Percentiles rank a stretch among this genome's conserved stretches.
These are phyloP conservation scores for Rhizoclosmatium sp. DNA, from an alignment of 192 early-diverging fungal species.

Conservation along the genomic window DNA sequence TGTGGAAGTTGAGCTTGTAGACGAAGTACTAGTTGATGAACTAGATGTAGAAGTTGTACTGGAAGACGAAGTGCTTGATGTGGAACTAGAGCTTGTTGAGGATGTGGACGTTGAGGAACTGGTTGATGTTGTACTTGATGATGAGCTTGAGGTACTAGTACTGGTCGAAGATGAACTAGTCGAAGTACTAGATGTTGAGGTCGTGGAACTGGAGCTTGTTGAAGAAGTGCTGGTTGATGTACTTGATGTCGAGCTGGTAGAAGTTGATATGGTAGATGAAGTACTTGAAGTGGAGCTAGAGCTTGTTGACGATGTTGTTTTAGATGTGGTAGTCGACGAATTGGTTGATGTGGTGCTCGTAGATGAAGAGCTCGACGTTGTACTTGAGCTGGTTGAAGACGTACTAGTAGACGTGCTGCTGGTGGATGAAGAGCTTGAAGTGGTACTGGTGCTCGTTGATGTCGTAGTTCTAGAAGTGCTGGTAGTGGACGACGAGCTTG, in stretches of 20 bases:
- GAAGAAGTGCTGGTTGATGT: background rate
- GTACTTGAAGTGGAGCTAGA: background rate
- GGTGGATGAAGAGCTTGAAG: no score
- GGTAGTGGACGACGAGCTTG: no score
- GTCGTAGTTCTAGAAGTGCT: no score
- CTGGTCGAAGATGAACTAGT: background rate
- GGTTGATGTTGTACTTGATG: background rate
- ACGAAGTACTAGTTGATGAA: background rate
- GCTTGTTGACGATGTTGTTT: background rate
- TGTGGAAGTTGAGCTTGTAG: background rate
- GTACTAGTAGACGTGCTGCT: no score
- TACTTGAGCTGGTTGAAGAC: no score
- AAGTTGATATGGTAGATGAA: background rate
- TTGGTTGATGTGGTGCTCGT: no score
- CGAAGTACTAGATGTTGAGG: background rate
- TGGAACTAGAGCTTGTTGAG: background rate
- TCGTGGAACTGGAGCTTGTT: background rate
- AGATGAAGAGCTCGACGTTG: no score
- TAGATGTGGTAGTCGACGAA: no score
- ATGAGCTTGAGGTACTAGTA: background rate
- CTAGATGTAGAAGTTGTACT: background rate
- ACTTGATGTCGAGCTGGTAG: background rate
- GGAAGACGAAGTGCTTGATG: background rate
- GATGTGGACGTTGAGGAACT: background rate
- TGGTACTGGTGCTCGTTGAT: no score